These are phyloP conservation scores for Nigrograna mackinnonii DNA, from an alignment of 2,329 filamentous ascomycete genomes.

Conservation along the genomic window DNA sequence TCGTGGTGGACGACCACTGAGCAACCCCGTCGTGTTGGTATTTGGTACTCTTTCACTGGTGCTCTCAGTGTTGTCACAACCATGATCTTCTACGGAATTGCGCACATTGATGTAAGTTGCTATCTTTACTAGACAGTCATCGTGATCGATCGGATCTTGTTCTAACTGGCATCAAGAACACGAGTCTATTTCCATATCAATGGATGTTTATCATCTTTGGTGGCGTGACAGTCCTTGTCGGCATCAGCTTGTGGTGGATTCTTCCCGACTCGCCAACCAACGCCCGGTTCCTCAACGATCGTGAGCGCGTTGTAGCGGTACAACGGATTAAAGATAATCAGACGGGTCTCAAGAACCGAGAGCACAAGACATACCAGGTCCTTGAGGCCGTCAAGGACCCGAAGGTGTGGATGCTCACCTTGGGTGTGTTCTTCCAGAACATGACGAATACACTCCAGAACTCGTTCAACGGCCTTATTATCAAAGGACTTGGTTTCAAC, in stretches of 20 bases:
- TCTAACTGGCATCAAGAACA: too few species aligned
- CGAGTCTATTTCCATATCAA: too few species aligned
- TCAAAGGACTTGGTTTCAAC: slow-evolving; percentile 29
- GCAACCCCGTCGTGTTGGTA: too few species aligned
- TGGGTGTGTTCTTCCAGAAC: slow-evolving; percentile 25
- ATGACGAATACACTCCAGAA: slow-evolving; percentile 40
- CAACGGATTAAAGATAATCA: slow-evolving; percentile 39
- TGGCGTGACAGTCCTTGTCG: slow-evolving; percentile 33
- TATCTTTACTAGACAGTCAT: too few species aligned
- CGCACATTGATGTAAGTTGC: too few species aligned
- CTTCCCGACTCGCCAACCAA: slow-evolving; percentile 42
- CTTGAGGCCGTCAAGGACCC: slow-evolving; percentile 23
- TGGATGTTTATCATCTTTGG: slow-evolving; percentile 52
- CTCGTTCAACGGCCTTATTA: slow-evolving; percentile 40
- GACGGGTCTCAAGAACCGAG: slow-evolving; percentile 37
- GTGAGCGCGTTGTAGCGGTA: slow-evolving; percentile 39
- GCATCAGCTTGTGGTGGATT: slow-evolving; percentile 27
- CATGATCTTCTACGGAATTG: too few species aligned
- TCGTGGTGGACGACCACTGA: slow-evolving; percentile 30
- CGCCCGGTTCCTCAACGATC: slow-evolving; percentile 36
- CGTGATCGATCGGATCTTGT: too few species aligned
- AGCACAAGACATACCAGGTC: slow-evolving; percentile 27
- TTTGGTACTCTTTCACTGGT: too few species aligned
- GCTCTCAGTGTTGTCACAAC: too few species aligned
- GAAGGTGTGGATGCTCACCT: slow-evolving; percentile 22